Base-by-base conservation (phyloP, 495 filamentous ascomycete species). In the Amorphotheca resinae region DNA sequence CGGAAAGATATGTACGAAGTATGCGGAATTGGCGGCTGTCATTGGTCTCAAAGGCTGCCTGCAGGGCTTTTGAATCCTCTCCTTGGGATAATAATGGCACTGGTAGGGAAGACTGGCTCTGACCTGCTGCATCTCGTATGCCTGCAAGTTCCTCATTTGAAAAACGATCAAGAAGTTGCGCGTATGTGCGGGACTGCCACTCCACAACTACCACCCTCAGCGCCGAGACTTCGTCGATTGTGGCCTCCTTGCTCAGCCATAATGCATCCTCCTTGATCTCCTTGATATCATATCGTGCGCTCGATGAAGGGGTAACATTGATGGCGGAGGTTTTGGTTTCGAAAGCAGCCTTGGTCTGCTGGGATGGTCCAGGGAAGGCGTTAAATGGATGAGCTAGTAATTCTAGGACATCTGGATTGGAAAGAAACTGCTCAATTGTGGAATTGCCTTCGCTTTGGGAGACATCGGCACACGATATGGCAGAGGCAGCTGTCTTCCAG, bases 241-340 rank as follows among this genome's bases (percentile, higher is more conserved):
- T 69, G 9, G 79, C 74, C 46, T 74, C 72, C 43, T 82, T 70
- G 56, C 82, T 87, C 38, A 98, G 66, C 85, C 87, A 95, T 30
- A 82, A 60, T 26, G 85, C 75, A 59, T 95, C 91, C 18, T 75
- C 72, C 61, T 93, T 94, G 54, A 96, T 78, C 59, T 85, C 70
- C 18, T 80, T 75, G 36, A 95, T 69, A 53, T 88, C 70, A 59
- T 81, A 86, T 21, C 71, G 70, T 12, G 74, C 70, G 49, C 77
- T 76, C 17, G 75, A 63, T 7, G 74, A 72, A 4, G 84, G 80
- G 18, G 82, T 73, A 33, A 87, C 78, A 58, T 94, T 80, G 40
- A 95, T 93, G n/a, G 88, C 79, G 14, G 89, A 81, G 1, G 87
- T 95, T 60, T 79, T 88, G 31, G 80, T 86, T 42, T 89, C 83